phyloP scores from a whole-genome alignment of 768 basidiomycete species.

The Pleurotus cornucopiae region DNA sequence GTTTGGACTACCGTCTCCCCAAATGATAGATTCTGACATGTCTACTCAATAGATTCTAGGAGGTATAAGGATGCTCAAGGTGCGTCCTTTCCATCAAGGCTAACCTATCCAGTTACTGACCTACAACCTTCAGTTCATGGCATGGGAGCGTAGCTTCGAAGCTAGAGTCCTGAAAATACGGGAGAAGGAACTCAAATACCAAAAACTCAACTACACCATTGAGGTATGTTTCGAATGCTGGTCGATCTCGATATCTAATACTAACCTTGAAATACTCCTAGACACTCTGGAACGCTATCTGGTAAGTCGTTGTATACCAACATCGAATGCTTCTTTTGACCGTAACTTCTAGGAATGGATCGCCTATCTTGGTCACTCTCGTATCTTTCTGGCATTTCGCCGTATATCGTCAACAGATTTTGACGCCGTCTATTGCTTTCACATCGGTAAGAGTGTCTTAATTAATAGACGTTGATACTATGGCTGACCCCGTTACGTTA shows the following conservation, averaged over 20 bases:
- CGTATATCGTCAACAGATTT: constrained; percentile 57
- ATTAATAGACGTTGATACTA: too few species aligned
- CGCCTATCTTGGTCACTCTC: constrained; percentile 55
- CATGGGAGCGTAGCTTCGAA: constrained; percentile 89
- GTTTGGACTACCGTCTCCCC: constrained; percentile 17
- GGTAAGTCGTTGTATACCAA: constrained; percentile 20
- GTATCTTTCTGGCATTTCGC: constrained; percentile 71
- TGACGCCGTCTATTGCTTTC: constrained; percentile 72
- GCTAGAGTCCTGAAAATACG: constrained; percentile 66
- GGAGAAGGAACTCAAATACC: constrained; percentile 78
- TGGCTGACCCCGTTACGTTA: not conserved
- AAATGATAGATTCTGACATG: not conserved
- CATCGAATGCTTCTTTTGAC: too few species aligned
- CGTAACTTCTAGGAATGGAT: constrained; percentile 22
- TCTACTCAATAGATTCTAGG: constrained; percentile 59
- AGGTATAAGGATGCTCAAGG: constrained; percentile 88
- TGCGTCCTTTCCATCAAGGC: constrained; percentile 9
- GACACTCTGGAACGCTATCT: constrained; percentile 46
- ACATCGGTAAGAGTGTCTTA: not conserved
- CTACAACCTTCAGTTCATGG: constrained; percentile 69
- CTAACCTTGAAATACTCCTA: constrained; percentile 11
- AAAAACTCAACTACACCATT: constrained; percentile 82
- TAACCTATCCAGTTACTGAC: not conserved
- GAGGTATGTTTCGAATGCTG: constrained; percentile 41
- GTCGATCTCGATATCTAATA: too few species aligned